Evolutionary conservation across 148 eudicot species (phyloP), one percentile per base, ranked within the genome.

Genomic region (Vaccinium corymbosum): DNA sequence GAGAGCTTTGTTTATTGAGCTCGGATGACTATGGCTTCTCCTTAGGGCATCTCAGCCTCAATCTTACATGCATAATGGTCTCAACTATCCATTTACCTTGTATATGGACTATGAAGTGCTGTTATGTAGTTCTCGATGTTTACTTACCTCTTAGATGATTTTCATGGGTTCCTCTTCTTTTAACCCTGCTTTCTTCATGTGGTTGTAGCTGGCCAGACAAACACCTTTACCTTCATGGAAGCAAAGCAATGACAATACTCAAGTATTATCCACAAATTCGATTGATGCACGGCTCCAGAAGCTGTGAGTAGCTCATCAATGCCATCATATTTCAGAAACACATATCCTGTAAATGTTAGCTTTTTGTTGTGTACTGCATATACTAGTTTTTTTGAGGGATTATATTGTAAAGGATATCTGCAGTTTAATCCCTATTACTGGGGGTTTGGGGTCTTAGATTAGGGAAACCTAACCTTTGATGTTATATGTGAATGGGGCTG

Each of bases 281-380:
- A 77, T 91, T 62, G 95, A 91, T 78, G 88, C 85, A 64, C 91
- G 89, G 64, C 93, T 94, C 79, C 91, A 93, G 81, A 93, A 94
- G 84, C 86, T 92, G 99, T 97, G 89, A 97, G 99, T 87, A 79
- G 53, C 61, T 78, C 85, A 52, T 71, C 38, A 56, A 38, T 59
- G 46, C 56, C 22, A 32, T 62, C 81, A 70, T 66, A 74, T 48
- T 52, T 17, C 74, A 32, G 51, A 59, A 8, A 9, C 50, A 14
- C 27, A 74, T 6, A 29, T 25, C 83, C 35, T 59, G 52, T 75
- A 81, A 68, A 84, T 80, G 10, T 14, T 73, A 13, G n/a, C 59
- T 1, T 14, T 68, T 50, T 22, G 42, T 81, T 64, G 46, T 50
- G 75, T 27, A 64, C 22, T 64, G 57, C 29, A 5, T 38, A 38